Evolutionary conservation across 2,329 filamentous ascomycete species (phyloP), one percentile per base, ranked within the genome.

Genomic region (Botrytis fragariae): DNA sequence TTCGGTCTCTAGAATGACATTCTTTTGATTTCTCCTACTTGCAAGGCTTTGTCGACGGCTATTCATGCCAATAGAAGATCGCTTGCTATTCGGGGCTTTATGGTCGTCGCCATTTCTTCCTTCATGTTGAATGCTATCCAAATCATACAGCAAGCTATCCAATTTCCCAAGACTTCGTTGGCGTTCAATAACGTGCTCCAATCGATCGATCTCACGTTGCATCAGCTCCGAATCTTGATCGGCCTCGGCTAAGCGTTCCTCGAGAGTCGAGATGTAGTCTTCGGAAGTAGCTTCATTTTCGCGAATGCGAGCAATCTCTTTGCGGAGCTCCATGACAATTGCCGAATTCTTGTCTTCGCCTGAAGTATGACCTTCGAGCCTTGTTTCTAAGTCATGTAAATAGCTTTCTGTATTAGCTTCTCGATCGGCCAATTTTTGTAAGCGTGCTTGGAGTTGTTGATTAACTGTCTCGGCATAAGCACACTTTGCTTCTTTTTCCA

Each of bases 151-250:
- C 12, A 99, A 87, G 71, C 92, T 97, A 81, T 99, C 96, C 5
- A 99, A 88, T 82, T 98, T 97, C 59, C 96, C 96, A 5, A 99
- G 89, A 81, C 95, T 98, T 74, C 96, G 89, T 82, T 99, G 96
- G 67, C 97, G 93, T 82, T 98, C 95, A 69, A 99, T 90, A 12
- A 99, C 94, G 82, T 97, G 93, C 82, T 98, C 96, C 20, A 99
- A 86, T 48, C 95, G 90, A 79, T 98, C 93, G 76, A 99, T 93
- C 80, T 99, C 96, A 51, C 95, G 93, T 82, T 97, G 94, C 95
- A 99, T 98, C 74, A 98, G 85, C 81, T 98, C 96, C 76, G 93
- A 90, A 81, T 99, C 96, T 82, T 98, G 95, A 79, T 99, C 96
- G 3, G 95, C 92, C 83, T 99, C 96, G 0, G 96, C 96, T 14